Conservation (phyloP, 78 protist genomes). For the Isochrysis galbana region DNA sequence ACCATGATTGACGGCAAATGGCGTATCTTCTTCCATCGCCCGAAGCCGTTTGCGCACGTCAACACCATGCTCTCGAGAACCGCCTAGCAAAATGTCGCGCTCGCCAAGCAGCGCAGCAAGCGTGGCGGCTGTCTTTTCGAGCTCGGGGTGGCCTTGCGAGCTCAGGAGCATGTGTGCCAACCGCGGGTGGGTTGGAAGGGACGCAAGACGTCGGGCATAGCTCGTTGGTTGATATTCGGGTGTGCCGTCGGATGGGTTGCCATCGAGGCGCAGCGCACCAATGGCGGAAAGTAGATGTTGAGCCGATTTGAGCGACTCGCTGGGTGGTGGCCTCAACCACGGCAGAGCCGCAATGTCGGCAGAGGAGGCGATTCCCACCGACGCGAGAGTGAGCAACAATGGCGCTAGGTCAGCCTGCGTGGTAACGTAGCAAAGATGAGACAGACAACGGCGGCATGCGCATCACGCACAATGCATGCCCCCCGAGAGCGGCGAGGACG, state of each 20-base stretch:
- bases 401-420: neutral
- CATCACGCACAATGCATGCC: no score
- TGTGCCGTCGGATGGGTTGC: neutral
- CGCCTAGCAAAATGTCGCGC: neutral
- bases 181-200: slow-evolving; percentile 1
- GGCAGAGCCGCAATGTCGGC: neutral
- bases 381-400: neutral
- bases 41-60: neutral
- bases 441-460: no score
- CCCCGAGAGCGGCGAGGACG: no score
- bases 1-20: neutral
- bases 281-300: neutral
- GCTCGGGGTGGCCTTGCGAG: neutral
- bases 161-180: neutral
- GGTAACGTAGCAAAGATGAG: no score
- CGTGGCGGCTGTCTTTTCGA: neutral
- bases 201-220: no score
- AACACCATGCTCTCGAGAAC: neutral
- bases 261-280: neutral
- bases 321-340: slow-evolving; percentile 2
- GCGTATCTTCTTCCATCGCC: neutral
- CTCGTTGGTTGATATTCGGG: no score
- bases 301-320: neutral
- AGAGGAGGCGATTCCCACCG: neutral
- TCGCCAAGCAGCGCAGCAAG: neutral